Conservation (phyloP, 345 rosid species). For the Hibiscus syriacus region DNA sequence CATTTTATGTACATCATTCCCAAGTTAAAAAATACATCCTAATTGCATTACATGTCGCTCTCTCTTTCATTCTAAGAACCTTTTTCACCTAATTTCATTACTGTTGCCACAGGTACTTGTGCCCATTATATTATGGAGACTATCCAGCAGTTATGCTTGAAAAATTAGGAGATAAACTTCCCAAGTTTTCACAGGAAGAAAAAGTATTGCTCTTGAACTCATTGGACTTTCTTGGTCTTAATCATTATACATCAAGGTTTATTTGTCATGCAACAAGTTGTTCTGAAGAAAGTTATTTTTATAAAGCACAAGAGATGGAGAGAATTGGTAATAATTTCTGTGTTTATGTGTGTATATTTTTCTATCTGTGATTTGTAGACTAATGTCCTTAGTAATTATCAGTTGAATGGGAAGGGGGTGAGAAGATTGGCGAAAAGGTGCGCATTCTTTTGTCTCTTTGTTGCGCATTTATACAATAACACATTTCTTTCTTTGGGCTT, state of each 20-base stretch:
- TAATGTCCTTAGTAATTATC: conserved; percentile 15
- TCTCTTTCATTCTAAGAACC: background rate
- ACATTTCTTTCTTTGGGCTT: background rate
- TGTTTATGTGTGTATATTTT: background rate
- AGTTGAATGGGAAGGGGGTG: conserved; percentile 79
- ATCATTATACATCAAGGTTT: conserved; percentile 83
- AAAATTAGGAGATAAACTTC: conserved; percentile 44
- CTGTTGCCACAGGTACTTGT: conserved; percentile 33
- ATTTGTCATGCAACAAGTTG: conserved; percentile 42
- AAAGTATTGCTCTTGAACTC: conserved; percentile 47
- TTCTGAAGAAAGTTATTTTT: conserved; percentile 39
- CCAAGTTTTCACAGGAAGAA: conserved; percentile 50
- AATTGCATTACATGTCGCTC: background rate
- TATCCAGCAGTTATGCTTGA: conserved; percentile 53
- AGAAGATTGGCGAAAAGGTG: conserved; percentile 76
- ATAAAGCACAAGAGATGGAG: conserved; percentile 55
- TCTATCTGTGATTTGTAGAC: background rate
- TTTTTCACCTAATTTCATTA: background rate
- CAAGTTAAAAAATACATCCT: background rate
- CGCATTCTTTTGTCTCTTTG: background rate
- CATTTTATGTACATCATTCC: background rate
- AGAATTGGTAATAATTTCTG: conserved; percentile 42
- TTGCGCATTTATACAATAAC: background rate
- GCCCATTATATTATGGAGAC: conserved; percentile 54
- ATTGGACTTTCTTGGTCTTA: conserved; percentile 75